Evolutionary conservation across 306 rosid genomes (phyloP), one percentile per base, ranked within the genome.

Genomic region (Luffa acutangula): DNA sequence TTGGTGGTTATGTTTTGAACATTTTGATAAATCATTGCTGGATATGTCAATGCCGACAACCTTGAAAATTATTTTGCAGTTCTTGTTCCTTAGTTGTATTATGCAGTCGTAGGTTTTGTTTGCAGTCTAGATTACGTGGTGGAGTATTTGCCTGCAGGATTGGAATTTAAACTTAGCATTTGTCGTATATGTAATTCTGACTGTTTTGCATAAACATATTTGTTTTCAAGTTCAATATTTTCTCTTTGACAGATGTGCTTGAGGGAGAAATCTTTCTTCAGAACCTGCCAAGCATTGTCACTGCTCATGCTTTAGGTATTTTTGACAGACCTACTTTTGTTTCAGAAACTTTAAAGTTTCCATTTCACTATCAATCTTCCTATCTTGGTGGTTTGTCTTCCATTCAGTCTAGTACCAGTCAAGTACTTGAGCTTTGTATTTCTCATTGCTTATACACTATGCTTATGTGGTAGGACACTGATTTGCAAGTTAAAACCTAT

Each of bases 191-290:
- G 17, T 31, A 0, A 20, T 21, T 43, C 18, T n/a, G 54, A 43
- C 33, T n/a, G 52, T 67, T 11, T 39, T 17, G n/a, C 34, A 18
- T 67, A n/a, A 45, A 70, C 36, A 18, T n/a, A 45, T 45, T 21
- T 45, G 37, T 45, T 70, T 41, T 18, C 11, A 9, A 70, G 33
- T 37, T 70, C 45, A 65, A 65, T 65, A 76, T 74, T 78, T 71
- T 81, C 66, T 51, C 84, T 74, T 82, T 75, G 54, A 25, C 89
- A 95, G 97, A 90, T 43, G 90, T 95, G 82, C 97, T 95, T 54
- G 97, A 92, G 84, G 97, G 97, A 80, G 97, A 95, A 77, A 91
- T 95, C 85, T 95, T 95, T 87, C 98, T 95, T 85, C 98, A 95
- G 86, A 95, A 92, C 84, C 85, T 95, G 83, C 97, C 97, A 25